Base-by-base conservation (phyloP, 2,329 filamentous ascomycete species). In the Blastomyces parvus region DNA sequence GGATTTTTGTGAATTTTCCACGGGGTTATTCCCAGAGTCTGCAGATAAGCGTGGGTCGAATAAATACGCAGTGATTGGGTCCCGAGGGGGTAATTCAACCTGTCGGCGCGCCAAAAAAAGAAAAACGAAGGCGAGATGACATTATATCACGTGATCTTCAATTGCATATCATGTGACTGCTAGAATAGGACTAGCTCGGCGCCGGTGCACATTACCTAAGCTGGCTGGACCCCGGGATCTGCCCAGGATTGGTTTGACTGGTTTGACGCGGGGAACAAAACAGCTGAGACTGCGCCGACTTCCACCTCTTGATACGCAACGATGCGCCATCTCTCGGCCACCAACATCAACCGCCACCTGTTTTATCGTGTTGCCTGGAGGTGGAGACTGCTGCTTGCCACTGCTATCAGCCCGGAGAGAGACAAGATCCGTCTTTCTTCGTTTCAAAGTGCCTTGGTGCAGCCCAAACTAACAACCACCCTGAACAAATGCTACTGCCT, bases 361-460 rank as follows among this genome's bases (percentile, higher is more conserved):
- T 8, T 30, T 55, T 55, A 55, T 55, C 33, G 55, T 57, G 55
- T 36, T 57, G 55, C 55, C 55, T 57, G 36, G 55, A 57, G 52
- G n/a, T 42, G 33, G n/a, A n/a, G 30, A 57, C 5, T 14, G 36
- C n/a, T 57, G 27, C 2, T 40, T 36, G 17, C 33, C 27, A 22
- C 27, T 2, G 19, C 30, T 9, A 33, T 11, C 19, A 8, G 8
- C 9, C 5, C 13, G 27, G 52, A 19, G 52, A 25, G 30, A n/a
- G 17, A 13, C 52, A n/a, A 36, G 6, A 55, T 19, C 25, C 19
- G 14, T 55, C 14, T 30, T 27, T 8, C 13, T 9, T 55, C n/a
- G n/a, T 36, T 8, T 14, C 13, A 19, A 1, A 33, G 22, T 17
- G 30, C 17, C 19, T 30, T 33, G 17, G 17, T 55, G 25, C 25